Conservation (phyloP, 441 rosid species). For the Erodium trifolium region DNA sequence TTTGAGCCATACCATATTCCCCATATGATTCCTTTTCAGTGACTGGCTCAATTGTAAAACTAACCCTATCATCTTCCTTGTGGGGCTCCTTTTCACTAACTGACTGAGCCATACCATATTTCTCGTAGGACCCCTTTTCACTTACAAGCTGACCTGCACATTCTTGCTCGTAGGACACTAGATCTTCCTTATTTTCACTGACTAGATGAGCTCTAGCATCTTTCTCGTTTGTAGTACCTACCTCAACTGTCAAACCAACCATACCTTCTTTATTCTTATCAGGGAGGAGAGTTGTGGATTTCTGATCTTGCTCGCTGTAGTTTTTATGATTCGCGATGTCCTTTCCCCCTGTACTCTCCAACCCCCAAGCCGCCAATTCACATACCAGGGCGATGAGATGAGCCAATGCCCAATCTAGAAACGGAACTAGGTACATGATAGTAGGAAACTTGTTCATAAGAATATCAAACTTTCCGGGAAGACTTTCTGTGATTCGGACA, state of each 20-base stretch:
- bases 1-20: not conserved
- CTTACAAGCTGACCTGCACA: not conserved
- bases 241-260: not conserved
- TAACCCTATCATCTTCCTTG: not conserved
- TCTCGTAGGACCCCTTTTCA: not conserved
- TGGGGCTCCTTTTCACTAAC: not conserved
- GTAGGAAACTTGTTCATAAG: constrained; percentile 27
- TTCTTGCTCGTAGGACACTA: constrained; percentile 8
- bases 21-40: not conserved
- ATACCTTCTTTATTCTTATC: not conserved
- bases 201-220: no score
- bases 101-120: not conserved
- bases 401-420: constrained; percentile 30
- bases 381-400: constrained; percentile 23
- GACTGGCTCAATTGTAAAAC: not conserved
- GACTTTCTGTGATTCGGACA: constrained; percentile 27
- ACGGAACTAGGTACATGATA: constrained; percentile 24
- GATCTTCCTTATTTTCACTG: constrained; percentile 6
- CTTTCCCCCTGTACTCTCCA: constrained; percentile 27
- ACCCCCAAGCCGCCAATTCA: constrained; percentile 26
- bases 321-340: constrained; percentile 37
- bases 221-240: not conserved
- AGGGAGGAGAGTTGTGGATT: not conserved
- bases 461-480: constrained; percentile 42
- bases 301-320: constrained; percentile 17